Base-by-base conservation (phyloP, 78 protist species). In the Dictyostelium intermedium region DNA sequence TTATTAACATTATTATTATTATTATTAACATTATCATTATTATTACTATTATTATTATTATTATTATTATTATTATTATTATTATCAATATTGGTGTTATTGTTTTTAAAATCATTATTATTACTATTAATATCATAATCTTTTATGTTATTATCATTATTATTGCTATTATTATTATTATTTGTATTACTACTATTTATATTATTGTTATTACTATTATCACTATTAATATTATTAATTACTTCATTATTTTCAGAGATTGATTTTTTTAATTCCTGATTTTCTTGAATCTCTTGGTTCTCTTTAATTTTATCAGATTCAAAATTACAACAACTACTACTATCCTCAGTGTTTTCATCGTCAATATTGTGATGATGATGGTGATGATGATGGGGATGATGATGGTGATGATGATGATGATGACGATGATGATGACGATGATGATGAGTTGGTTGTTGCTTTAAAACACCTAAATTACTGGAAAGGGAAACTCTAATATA, bases 401-500 rank as follows among this genome's bases (percentile, higher is more conserved):
- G 74, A 18, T 10, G 32, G 25, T 30, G 35, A 0, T 10, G 20
- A 27, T 66, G 74, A 27, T 27, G 74, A 10, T 63, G 73, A 63
- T 63, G 73, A 63, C 34, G 73, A 63, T 25, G 73, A 63, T 63
- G 73, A 25, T 63, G 73, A 66, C 74, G 74, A 66, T 66, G 74
- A 66, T 30, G 32, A 66, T 66, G 41, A 74, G 5, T 34, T 9
- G n/a, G 41, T 8, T 39, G 25, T 25, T 23, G 18, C 41, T 77
- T 77, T 23, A 41, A n/a, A 18, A n/a, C 43, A 11, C 20, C 23
- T 35, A 30, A 30, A 72, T 72, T 72, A 34, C 79, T 72, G 30
- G 79, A 72, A 20, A 60, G n/a, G 8, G 76, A 82, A 13, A 86
- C 92, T 27, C 41, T 50, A 5, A 86, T 35, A 60, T 47, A 79